Percentiles rank a stretch among this genome's conserved stretches.
phyloP scores from a whole-genome alignment of 257 asterid species.

The Nicotiana otophora region DNA sequence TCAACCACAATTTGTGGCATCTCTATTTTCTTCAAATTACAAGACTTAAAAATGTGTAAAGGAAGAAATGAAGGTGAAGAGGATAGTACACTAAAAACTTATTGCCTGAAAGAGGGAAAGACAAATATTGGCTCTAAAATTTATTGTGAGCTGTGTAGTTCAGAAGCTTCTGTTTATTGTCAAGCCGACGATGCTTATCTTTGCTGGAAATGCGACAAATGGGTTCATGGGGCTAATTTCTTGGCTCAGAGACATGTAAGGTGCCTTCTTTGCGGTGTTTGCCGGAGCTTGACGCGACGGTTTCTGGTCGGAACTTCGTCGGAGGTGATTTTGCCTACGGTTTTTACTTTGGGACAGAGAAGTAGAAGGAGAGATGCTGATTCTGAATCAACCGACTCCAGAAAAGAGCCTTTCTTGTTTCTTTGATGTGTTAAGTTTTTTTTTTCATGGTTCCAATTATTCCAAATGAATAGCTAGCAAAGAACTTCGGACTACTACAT shows the following conservation, averaged over 20 bases:
- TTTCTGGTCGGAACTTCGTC: conserved; percentile 30
- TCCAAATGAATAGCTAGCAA: background rate
- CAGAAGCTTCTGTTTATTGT: conserved; percentile 38
- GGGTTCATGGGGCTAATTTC: conserved; percentile 44
- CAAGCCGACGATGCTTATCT: conserved; percentile 45
- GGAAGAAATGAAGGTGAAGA: background rate
- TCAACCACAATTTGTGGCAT: background rate
- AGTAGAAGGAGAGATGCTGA: background rate
- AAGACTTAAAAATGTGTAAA: background rate
- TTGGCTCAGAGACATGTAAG: conserved; percentile 39
- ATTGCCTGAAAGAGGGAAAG: background rate
- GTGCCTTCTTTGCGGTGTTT: conserved; percentile 31
- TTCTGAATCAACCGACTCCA: background rate
- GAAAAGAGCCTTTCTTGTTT: conserved; percentile 26
- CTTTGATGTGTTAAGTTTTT: conserved; percentile 4
- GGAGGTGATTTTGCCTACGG: conserved; percentile 21
- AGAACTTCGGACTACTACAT: too few species aligned
- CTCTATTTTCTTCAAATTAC: background rate
- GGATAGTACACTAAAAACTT: background rate
- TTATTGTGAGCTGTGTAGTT: conserved; percentile 35
- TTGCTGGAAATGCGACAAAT: conserved; percentile 39
- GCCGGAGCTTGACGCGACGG: conserved; percentile 22
- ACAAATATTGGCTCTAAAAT: background rate
- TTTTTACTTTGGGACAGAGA: conserved; percentile 6
- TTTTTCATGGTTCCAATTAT: background rate